Percentiles rank a stretch among this genome's conserved stretches.
Evolutionary conservation across 768 basidiomycete species (phyloP).

Genomic region (Lanmaoa rubissima): DNA sequence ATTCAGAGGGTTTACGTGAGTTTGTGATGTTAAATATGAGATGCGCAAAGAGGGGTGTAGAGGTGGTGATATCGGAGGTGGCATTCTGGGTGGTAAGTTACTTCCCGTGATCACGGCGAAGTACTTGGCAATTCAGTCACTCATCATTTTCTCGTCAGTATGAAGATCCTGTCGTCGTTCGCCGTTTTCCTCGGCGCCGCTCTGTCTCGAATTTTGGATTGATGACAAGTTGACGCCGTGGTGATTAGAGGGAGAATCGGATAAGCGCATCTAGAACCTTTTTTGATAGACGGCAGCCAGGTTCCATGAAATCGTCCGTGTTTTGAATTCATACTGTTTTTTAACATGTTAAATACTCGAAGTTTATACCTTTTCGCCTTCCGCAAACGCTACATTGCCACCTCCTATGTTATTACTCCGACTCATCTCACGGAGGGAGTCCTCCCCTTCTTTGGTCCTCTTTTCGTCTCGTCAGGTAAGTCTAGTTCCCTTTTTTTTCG

Average conservation of each 20-base stretch:
- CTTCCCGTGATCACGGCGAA: background rate
- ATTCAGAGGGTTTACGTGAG: conserved; percentile 17
- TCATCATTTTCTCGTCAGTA: conserved; percentile 20
- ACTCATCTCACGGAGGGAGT: too few species aligned
- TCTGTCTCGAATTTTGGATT: conserved; percentile 37
- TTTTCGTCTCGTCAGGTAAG: too few species aligned
- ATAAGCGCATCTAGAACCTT: background rate
- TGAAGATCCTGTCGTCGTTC: conserved; percentile 37
- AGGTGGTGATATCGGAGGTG: conserved; percentile 27
- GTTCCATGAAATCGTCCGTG: background rate
- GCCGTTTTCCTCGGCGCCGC: conserved; percentile 35
- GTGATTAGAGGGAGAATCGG: conserved; percentile 4
- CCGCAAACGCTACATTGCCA: too few species aligned
- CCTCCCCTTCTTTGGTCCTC: too few species aligned
- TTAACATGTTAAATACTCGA: too few species aligned
- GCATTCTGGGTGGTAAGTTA: conserved; percentile 39
- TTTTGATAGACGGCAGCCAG: too few species aligned
- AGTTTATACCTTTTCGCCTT: too few species aligned
- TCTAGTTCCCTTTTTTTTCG: too few species aligned
- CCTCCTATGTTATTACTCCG: too few species aligned
- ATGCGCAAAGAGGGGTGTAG: conserved; percentile 32
- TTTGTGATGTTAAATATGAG: conserved; percentile 24
- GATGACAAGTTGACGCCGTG: conserved; percentile 24
- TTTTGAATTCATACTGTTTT: too few species aligned
- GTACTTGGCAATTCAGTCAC: background rate